Percentiles rank a stretch among this genome's conserved stretches.
These are phyloP conservation scores for Monosporascus sp. DNA, from an alignment of 2,329 filamentous ascomycete species.

Conservation along the genomic window DNA sequence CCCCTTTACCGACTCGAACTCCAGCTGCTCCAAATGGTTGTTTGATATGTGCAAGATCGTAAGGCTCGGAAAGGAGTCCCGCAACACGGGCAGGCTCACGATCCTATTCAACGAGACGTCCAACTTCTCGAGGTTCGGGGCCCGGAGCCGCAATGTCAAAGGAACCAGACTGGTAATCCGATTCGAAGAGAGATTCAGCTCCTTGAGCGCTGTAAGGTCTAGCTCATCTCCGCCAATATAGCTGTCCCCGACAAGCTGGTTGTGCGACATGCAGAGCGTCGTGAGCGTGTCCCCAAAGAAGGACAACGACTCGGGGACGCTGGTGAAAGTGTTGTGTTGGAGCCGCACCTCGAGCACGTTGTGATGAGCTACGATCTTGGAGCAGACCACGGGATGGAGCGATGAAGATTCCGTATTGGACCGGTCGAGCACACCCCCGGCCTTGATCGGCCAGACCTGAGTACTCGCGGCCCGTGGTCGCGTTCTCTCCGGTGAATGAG, in stretches of 20 bases:
- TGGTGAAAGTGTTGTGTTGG: slow-evolving; percentile 69
- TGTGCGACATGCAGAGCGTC: slow-evolving; percentile 69
- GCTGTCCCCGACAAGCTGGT: slow-evolving; percentile 59
- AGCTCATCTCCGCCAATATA: slow-evolving; percentile 60
- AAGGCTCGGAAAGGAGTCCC: slow-evolving; percentile 63
- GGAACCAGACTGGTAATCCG: slow-evolving; percentile 65
- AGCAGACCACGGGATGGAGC: slow-evolving; percentile 53
- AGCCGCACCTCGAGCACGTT: slow-evolving; percentile 57
- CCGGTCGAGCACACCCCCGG: slow-evolving; percentile 62
- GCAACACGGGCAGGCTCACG: slow-evolving; percentile 61
- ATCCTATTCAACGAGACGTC: slow-evolving; percentile 83
- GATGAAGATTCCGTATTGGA: slow-evolving; percentile 61
- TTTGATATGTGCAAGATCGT: slow-evolving; percentile 68
- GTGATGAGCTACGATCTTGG: slow-evolving; percentile 47
- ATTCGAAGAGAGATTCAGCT: slow-evolving; percentile 71
- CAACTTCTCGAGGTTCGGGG: slow-evolving; percentile 68
- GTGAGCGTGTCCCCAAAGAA: slow-evolving; percentile 68
- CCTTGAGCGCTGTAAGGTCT: slow-evolving; percentile 67
- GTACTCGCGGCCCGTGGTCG: slow-evolving; percentile 43
- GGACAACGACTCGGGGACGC: slow-evolving; percentile 64
- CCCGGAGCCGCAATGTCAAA: slow-evolving; percentile 61
- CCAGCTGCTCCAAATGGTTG: slow-evolving; percentile 71
- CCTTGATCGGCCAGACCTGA: slow-evolving; percentile 50
- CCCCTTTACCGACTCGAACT: slow-evolving; percentile 68
- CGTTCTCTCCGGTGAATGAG: slow-evolving; percentile 43